A percentile compares a stretch with the other conserved stretches of the same genome.
Conservation (phyloP, 805 yeast species). For the Kluyveromyces siamensis region DNA sequence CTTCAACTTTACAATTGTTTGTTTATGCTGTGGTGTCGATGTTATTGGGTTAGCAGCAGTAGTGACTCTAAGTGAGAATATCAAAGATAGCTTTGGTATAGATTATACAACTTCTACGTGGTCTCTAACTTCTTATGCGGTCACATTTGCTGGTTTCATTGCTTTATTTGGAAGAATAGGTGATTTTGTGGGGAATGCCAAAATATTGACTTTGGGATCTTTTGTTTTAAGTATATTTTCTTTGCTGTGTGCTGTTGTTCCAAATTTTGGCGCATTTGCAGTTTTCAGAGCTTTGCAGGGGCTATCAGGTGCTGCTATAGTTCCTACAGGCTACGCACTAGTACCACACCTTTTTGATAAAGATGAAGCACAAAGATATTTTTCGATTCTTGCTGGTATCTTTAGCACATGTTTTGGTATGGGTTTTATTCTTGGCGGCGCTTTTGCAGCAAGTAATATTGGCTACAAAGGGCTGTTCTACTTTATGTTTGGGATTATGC, state of each 20-base stretch:
- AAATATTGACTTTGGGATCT: constrained; percentile 22
- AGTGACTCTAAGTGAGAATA: neutral
- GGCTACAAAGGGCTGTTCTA: constrained; percentile 35
- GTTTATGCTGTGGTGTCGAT: neutral
- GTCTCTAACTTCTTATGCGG: constrained; percentile 36
- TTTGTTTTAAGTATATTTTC: constrained; percentile 19
- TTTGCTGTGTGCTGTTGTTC: constrained; percentile 31
- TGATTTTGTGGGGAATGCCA: constrained; percentile 34
- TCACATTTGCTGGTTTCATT: constrained; percentile 39
- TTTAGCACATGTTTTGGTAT: constrained; percentile 30
- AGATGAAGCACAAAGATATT: constrained; percentile 19
- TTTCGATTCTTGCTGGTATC: constrained; percentile 21
- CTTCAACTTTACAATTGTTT: no score
- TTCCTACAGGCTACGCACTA: constrained; percentile 32
- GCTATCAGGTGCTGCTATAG: constrained; percentile 32
- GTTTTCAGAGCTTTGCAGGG: constrained; percentile 40
- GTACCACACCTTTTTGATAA: constrained; percentile 26
- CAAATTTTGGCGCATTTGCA: constrained; percentile 31
- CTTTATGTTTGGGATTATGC: constrained; percentile 29
- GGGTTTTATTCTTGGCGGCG: constrained; percentile 38
- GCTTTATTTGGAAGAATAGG: constrained; percentile 34
- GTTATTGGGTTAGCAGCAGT: neutral
- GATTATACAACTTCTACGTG: constrained; percentile 15
- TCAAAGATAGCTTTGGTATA: neutral
- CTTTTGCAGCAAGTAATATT: constrained; percentile 29